Conservation (phyloP, 2,329 filamentous ascomycete genomes). For the Catunica adiposa region DNA sequence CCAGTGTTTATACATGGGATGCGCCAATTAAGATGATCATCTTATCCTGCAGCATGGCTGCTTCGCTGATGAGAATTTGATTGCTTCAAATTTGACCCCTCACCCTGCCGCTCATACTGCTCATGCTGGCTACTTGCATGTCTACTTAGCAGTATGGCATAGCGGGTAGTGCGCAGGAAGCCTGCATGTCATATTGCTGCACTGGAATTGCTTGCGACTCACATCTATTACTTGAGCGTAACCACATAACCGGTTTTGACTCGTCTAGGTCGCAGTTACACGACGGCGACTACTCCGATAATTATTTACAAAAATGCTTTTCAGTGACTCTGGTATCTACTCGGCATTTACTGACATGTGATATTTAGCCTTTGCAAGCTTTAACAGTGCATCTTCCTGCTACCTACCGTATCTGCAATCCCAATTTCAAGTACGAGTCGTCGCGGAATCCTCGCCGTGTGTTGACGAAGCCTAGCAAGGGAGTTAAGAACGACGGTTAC, state of each 20-base stretch:
- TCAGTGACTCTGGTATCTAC: too few relatives aligned
- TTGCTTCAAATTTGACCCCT: neutral
- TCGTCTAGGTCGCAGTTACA: neutral
- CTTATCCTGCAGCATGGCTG: too few relatives aligned
- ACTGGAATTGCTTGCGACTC: neutral
- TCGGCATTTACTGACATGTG: conserved; percentile 19
- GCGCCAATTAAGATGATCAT: too few relatives aligned
- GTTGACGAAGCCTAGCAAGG: conserved; percentile 95
- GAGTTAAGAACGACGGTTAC: conserved; percentile 94
- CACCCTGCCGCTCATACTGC: neutral
- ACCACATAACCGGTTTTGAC: neutral
- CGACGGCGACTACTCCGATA: neutral
- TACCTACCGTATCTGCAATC: conserved; percentile 97
- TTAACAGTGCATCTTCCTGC: conserved; percentile 83
- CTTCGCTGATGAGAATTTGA: too few relatives aligned
- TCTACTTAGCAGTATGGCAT: too few relatives aligned
- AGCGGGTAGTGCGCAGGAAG: too few relatives aligned
- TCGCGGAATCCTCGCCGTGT: conserved; percentile 90
- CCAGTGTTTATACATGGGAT: neutral
- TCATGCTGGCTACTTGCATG: too few relatives aligned
- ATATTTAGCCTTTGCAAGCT: conserved; percentile 76
- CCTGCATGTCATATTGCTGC: neutral
- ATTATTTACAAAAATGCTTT: neutral
- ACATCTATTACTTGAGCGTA: neutral
- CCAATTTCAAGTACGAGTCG: conserved; percentile 95